Evolutionary conservation across 495 filamentous ascomycete genomes (phyloP), one percentile per base, ranked within the genome.

Genomic region (Penicillium psychrofluorescens): DNA sequence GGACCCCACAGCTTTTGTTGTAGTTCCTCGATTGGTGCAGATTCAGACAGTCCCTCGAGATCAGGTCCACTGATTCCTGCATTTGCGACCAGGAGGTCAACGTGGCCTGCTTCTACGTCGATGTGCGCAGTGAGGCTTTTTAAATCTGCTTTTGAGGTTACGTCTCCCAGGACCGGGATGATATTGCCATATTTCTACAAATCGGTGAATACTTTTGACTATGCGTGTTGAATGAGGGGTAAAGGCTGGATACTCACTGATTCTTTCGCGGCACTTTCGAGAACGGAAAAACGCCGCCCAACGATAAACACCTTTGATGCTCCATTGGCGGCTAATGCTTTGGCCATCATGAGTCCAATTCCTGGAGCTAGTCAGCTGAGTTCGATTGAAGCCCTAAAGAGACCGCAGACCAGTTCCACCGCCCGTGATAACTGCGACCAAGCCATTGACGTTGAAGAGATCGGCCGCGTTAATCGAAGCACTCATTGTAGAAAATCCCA

Each of bases 221-320:
- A 3, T 22, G 22, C 6, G 22, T 6, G 22, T 22, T 22, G 22
- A 22, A 22, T 22, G 22, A 22, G 22, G 22, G 4, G 22, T 0
- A 4, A 4, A 4, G 22, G 22, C 4, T 22, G 6, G 22, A 4
- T 22, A 22, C 22, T 22, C 2, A 22, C 22, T 6, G 22, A 52
- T 28, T 55, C 52, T 8, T 41, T 48, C 6, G 62, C 56, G 2
- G 71, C 64, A 29, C 66, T 57, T 36, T 79, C 61, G 2, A 84
- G 71, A 5, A 71, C 56, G 15, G 76, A 69, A 39, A 64, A 54
- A 15, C 81, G 72, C 4, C 85, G 70, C 22, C 81, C 83, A 35
- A 86, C 54, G 51, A 89, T 78, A 68, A 85, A 89, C 39, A 89
- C 76, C 51, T 78, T 80, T 11, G 64, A 47, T 1, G 84, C 84